Percentiles rank a stretch among this genome's conserved stretches.
phyloP scores from a whole-genome alignment of 2,329 filamentous ascomycete species.

The Colletotrichum viniferum region DNA sequence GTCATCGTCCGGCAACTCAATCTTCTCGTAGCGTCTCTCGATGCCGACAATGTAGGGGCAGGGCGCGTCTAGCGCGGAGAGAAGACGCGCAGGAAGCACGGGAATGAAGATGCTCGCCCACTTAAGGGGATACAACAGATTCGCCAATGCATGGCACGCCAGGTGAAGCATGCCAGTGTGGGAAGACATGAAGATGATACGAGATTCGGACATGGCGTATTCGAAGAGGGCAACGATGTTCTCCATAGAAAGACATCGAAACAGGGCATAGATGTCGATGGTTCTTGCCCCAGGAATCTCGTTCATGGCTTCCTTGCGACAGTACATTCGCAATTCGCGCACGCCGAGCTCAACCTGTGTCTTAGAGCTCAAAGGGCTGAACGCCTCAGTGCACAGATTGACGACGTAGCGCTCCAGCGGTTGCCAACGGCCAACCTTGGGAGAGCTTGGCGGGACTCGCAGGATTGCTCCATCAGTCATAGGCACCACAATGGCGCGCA shows the following conservation, averaged over 20 bases:
- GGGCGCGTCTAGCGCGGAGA: constrained; percentile 91
- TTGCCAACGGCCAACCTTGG: constrained; percentile 92
- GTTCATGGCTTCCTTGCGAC: constrained; percentile 89
- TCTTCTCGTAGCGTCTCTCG: constrained; percentile 85
- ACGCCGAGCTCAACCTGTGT: constrained; percentile 94
- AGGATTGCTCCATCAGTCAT: constrained; percentile 90
- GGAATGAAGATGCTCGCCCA: constrained; percentile 97
- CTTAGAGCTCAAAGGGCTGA: constrained; percentile 89
- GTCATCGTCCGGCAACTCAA: constrained; percentile 90
- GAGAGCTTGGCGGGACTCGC: constrained; percentile 85
- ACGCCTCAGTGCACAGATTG: constrained; percentile 94
- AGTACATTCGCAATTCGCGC: constrained; percentile 88
- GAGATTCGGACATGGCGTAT: constrained; percentile 89
- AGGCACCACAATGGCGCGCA: constrained; percentile 89
- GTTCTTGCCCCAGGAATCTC: constrained; percentile 92
- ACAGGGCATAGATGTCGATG: constrained; percentile 90
- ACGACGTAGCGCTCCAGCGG: constrained; percentile 95
- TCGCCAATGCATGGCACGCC: constrained; percentile 84
- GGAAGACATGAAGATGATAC: constrained; percentile 94
- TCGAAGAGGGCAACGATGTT: constrained; percentile 94
- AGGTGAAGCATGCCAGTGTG: constrained; percentile 97
- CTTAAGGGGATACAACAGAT: constrained; percentile 85
- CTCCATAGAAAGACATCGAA: constrained; percentile 85
- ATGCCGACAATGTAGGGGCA: constrained; percentile 98
- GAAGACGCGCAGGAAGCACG: constrained; percentile 81